Conservation (phyloP, 345 rosid species). For the Camelina neglecta region DNA sequence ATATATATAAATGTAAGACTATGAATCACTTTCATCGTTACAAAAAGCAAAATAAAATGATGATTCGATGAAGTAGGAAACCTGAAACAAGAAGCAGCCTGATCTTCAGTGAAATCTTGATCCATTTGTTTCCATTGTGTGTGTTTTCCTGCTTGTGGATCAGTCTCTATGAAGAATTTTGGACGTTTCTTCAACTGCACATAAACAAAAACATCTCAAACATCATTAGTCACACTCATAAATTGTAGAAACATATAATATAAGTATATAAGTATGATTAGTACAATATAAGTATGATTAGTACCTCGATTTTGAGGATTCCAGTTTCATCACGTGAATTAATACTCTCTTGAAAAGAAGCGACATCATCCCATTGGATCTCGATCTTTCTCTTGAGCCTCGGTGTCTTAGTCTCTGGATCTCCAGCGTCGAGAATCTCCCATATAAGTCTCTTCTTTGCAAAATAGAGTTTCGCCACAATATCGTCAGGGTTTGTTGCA, state of each 20-base stretch:
- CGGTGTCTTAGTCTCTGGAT: background rate
- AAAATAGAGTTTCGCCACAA: slow-evolving; percentile 66
- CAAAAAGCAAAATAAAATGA: background rate
- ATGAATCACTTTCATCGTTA: background rate
- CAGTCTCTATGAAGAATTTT: slow-evolving; percentile 45
- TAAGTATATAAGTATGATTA: background rate
- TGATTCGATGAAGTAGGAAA: slow-evolving; percentile 18
- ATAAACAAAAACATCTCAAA: background rate
- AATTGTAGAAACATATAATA: background rate
- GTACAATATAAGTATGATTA: slow-evolving; percentile 27
- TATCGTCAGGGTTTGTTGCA: slow-evolving; percentile 33
- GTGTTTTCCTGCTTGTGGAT: slow-evolving; percentile 54
- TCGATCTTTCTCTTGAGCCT: slow-evolving; percentile 55
- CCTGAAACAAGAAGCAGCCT: slow-evolving; percentile 47
- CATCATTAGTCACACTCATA: slow-evolving; percentile 2
- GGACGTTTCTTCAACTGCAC: slow-evolving; percentile 52
- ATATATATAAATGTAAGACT: background rate
- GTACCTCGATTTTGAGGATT: slow-evolving; percentile 50
- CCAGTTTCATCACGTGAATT: slow-evolving; percentile 25
- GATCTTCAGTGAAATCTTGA: slow-evolving; percentile 49
- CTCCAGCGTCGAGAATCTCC: slow-evolving; percentile 51
- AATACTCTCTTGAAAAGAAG: slow-evolving; percentile 16
- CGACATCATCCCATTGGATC: slow-evolving; percentile 47
- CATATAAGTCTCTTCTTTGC: slow-evolving; percentile 66
- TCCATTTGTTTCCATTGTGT: slow-evolving; percentile 48